Percentiles rank a stretch among this genome's conserved stretches.
Evolutionary conservation across 2,329 filamentous ascomycete species (phyloP).

Genomic region (Ceratocystis huliohia): DNA sequence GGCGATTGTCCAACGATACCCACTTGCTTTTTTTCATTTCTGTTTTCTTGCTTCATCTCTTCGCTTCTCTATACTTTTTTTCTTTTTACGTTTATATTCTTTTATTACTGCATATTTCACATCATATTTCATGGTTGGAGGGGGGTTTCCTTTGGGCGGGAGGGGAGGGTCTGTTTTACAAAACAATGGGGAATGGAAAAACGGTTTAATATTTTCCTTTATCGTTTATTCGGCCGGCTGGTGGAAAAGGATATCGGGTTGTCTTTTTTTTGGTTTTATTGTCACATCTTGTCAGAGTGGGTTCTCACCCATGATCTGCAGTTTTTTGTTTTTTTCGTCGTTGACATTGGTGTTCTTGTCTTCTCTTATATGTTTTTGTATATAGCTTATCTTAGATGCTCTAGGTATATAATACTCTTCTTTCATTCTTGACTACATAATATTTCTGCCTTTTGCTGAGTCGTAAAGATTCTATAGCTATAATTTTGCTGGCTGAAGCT

Average conservation of each 20-base stretch:
- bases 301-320: neutral
- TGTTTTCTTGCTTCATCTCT: constrained; percentile 5
- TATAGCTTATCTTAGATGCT: neutral
- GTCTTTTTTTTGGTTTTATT: constrained; percentile 1
- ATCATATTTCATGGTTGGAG: neutral
- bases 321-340: neutral
- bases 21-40: constrained; percentile 7
- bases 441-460: neutral
- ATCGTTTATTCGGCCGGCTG: neutral
- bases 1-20: constrained; percentile 8
- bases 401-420: neutral
- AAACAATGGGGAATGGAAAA: too few species aligned
- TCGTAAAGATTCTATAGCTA: too few species aligned
- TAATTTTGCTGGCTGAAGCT: neutral
- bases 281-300: neutral
- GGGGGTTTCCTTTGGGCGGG: too few species aligned
- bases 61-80: constrained; percentile 1
- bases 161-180: too few species aligned
- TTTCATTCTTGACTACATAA: neutral
- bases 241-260: too few species aligned
- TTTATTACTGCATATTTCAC: constrained; percentile 1
- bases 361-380: too few species aligned
- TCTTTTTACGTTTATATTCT: constrained; percentile 4
- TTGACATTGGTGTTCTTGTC: neutral
- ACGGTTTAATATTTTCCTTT: neutral